Base-by-base conservation (phyloP, 768 basidiomycete species). In the Pulveroboletus frians region DNA sequence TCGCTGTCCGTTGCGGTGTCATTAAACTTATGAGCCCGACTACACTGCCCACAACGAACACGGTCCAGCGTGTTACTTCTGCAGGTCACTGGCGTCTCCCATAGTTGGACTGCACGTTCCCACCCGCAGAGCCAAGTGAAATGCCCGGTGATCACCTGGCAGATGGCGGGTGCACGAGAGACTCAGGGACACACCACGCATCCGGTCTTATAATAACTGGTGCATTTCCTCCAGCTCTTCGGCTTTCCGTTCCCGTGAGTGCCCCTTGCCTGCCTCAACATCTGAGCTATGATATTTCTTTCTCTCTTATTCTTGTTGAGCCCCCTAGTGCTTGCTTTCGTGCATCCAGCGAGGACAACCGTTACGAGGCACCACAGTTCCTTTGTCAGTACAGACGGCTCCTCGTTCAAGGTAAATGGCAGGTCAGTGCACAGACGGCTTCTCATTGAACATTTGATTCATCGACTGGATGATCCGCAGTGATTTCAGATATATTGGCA, bases 381-480 rank as follows among this genome's bases (percentile, higher is more conserved):
- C 2, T 84, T 81, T 55, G 72, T 84, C 10, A 63, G 71, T 35
- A 69, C 69, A 4, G 55, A 71, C 31, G 71, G 73, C 49, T 60
- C 68, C n/a, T 69, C 74, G 27, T 81, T 85, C 55, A 55, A 64
- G 18, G 71, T 80, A 38, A 82, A 84, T 49, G 80, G 80, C 58
- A 77, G 72, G 83, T 76, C 13, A 37, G 36, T 37, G 49, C 36
- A 64, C 32, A 6, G 1, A 3, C 2, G 15, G 20, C 32, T 13
- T 40, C 39, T 42, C 37, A 35, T 46, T 39, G 30, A 4, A 2
- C 41, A 15, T 21, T 21, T 41, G 36, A 41, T 44, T 26, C 9
- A 13, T 53, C 64, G 69, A 50, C 50, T 58, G 2, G 67, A 42
- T 55, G 67, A 49, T 39, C 38, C 44, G 18, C 55, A 76, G 75